Evolutionary conservation across 306 rosid genomes (phyloP).

Genomic region (Senna siamea): DNA sequence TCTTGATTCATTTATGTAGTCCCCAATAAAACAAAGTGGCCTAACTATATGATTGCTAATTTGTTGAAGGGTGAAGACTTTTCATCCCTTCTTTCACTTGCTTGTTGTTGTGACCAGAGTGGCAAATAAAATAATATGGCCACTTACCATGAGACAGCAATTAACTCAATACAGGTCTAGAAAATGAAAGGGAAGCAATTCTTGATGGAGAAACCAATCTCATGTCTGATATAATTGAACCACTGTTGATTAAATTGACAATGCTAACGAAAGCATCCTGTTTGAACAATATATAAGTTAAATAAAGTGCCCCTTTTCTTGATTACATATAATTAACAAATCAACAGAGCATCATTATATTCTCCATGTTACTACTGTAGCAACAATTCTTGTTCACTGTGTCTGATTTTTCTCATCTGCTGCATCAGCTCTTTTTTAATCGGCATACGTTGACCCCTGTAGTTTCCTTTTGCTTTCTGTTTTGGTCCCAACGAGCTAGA

Average conservation of each 20-base stretch:
- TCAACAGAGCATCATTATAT: too few species aligned
- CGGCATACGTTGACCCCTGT: too few species aligned
- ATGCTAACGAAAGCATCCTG: conserved; percentile 12
- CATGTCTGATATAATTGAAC: not conserved
- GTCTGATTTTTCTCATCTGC: too few species aligned
- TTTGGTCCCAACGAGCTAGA: too few species aligned
- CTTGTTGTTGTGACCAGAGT: not conserved
- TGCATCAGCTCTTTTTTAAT: too few species aligned
- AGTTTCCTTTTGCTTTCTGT: too few species aligned
- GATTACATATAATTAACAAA: not conserved
- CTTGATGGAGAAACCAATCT: not conserved
- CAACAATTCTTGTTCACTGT: too few species aligned
- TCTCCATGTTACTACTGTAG: not conserved
- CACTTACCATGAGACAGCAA: conserved; percentile 6
- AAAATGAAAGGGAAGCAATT: conserved; percentile 19
- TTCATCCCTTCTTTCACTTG: not conserved
- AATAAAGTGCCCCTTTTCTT: not conserved
- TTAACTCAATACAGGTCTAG: not conserved
- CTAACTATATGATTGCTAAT: conserved; percentile 8
- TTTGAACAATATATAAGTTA: not conserved
- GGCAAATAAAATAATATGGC: conserved; percentile 11
- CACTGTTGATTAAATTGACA: conserved; percentile 8
- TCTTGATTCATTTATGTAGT: too few species aligned
- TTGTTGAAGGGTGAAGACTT: conserved; percentile 4
- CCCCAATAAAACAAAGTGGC: conserved; percentile 8